Percentiles rank a stretch among this genome's conserved stretches.
phyloP scores from a whole-genome alignment of 768 basidiomycete genomes.

The Erythrobasidium yunnanense region DNA sequence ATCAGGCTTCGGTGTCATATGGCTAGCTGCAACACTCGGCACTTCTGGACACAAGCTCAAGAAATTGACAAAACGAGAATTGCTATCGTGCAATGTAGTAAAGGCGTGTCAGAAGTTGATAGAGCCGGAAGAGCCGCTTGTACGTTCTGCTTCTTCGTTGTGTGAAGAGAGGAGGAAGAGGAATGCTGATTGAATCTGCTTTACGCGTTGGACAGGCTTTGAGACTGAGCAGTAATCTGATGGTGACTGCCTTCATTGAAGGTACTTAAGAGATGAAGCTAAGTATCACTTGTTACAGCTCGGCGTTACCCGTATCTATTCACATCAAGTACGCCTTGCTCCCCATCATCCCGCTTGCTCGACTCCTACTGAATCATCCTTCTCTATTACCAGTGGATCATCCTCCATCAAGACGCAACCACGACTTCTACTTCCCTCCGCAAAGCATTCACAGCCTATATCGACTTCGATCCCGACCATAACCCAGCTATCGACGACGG shows the following conservation, averaged over 20 bases:
- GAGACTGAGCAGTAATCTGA: constrained; percentile 22
- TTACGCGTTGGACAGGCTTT: neutral
- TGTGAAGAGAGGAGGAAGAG: neutral
- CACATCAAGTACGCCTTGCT: constrained; percentile 4
- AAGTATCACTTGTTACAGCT: neutral
- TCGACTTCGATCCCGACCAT: neutral
- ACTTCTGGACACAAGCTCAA: neutral
- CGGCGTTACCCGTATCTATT: constrained; percentile 18
- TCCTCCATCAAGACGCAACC: constrained; percentile 19
- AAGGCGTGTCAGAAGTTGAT: constrained; percentile 16
- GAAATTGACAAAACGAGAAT: constrained; percentile 16
- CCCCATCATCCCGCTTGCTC: neutral
- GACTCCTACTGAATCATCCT: neutral
- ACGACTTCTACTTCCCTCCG: constrained; percentile 2
- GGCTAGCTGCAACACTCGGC: constrained; percentile 18
- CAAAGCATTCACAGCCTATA: neutral
- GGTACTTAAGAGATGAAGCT: neutral
- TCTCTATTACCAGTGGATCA: neutral
- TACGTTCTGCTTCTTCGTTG: neutral
- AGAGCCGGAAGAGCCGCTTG: constrained; percentile 21
- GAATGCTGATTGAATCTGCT: neutral
- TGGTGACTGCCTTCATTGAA: neutral
- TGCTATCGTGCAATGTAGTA: constrained; percentile 11
- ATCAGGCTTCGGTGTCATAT: constrained; percentile 8
- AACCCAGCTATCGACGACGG: neutral